A percentile compares a stretch with the other conserved stretches of the same genome.
Evolutionary conservation across 352 stramenopile species (phyloP).

Genomic region (Phytophthora colocasiae): DNA sequence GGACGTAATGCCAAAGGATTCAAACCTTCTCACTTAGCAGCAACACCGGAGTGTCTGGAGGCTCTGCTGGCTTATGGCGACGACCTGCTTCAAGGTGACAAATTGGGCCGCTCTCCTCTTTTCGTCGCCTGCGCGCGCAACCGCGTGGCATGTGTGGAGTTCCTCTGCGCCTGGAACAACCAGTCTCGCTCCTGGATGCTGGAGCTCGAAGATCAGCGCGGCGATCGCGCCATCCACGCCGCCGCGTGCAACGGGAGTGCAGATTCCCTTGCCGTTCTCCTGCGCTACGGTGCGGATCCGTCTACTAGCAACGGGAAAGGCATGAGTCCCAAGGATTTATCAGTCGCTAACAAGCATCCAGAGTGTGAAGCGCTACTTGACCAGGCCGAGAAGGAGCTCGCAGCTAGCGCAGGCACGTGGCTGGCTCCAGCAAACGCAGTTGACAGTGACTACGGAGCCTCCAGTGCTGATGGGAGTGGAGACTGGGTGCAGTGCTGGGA

Average conservation of each 20-base stretch:
- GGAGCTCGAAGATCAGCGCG: slow-evolving; percentile 68
- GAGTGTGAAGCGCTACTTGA: slow-evolving; percentile 53
- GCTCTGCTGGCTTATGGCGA: slow-evolving; percentile 62
- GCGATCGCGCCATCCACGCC: slow-evolving; percentile 66
- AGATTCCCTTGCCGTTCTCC: slow-evolving; percentile 46
- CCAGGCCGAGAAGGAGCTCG: slow-evolving; percentile 49
- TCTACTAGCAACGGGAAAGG: slow-evolving; percentile 52
- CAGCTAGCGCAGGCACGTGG: slow-evolving; percentile 48
- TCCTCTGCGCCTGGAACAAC: slow-evolving; percentile 71
- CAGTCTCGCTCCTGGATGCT: slow-evolving; percentile 73
- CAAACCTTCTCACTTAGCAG: slow-evolving; percentile 70
- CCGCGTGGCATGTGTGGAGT: slow-evolving; percentile 59
- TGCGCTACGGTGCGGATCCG: slow-evolving; percentile 61
- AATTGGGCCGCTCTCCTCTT: slow-evolving; percentile 64
- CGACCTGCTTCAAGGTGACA: slow-evolving; percentile 70
- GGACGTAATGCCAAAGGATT: slow-evolving; percentile 74
- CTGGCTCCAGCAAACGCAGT: slow-evolving; percentile 63
- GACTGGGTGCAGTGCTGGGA: slow-evolving; percentile 76
- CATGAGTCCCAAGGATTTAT: slow-evolving; percentile 62
- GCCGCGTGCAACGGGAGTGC: slow-evolving; percentile 69
- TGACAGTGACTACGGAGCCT: slow-evolving; percentile 10
- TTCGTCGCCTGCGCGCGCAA: slow-evolving; percentile 74
- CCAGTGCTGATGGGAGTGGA: slow-evolving; percentile 13
- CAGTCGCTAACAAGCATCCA: slow-evolving; percentile 51
- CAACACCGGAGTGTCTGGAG: slow-evolving; percentile 59